These are phyloP conservation scores for Mycena galopus DNA, from an alignment of 768 basidiomycete genomes.

Conservation along the genomic window DNA sequence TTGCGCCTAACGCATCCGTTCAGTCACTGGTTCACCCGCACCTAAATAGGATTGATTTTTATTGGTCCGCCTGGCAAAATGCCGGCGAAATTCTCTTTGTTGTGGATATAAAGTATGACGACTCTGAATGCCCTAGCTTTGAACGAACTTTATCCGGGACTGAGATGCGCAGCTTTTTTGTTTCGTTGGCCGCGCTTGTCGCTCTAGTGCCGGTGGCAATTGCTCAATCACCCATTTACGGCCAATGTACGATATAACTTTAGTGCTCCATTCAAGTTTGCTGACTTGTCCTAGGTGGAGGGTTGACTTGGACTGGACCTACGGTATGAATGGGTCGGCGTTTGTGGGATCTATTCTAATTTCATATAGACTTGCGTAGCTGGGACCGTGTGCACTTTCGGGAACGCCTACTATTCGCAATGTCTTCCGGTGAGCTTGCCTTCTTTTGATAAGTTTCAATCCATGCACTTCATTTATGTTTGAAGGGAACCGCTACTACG, in stretches of 20 bases:
- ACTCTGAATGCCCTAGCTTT: neutral
- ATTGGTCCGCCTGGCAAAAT: neutral
- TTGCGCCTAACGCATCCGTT: neutral
- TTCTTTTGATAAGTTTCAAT: neutral
- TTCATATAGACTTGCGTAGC: conserved; percentile 18
- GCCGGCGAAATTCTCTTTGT: neutral
- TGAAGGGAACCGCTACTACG: conserved; percentile 11
- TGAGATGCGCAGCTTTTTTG: conserved; percentile 13
- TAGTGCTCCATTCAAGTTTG: neutral
- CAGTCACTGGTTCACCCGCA: neutral
- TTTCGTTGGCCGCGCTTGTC: conserved; percentile 17
- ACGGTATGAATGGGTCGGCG: neutral
- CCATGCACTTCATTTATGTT: neutral
- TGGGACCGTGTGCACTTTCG: conserved; percentile 4
- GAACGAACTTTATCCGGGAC: neutral
- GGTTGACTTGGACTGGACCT: conserved; percentile 22
- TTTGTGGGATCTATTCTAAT: neutral
- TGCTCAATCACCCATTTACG: conserved; percentile 26
- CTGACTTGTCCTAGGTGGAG: conserved; percentile 17
- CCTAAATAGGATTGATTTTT: too few relatives aligned
- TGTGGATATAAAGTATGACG: neutral
- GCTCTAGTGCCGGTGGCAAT: conserved; percentile 23
- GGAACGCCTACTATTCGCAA: conserved; percentile 29
- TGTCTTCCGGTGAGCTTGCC: conserved; percentile 17
- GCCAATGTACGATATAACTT: conserved; percentile 22